Evolutionary conservation across 192 early-diverging fungal species (phyloP), one percentile per base, ranked within the genome.

Genomic region (Coemansia sp.): DNA sequence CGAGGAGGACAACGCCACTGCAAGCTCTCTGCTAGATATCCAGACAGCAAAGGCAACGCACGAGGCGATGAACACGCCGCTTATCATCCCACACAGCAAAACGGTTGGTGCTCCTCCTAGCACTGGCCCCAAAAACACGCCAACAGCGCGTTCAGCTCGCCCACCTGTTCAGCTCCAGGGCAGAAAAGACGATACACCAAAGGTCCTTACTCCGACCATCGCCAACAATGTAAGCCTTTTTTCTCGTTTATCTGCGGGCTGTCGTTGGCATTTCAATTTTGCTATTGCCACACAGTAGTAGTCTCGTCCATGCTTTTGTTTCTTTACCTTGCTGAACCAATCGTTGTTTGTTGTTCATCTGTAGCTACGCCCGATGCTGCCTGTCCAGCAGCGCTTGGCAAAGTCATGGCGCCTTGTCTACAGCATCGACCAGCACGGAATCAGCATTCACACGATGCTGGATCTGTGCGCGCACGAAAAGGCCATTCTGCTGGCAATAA

Each of bases 381-480:
- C 95, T 5, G 87, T 89, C 5, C 77, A 94, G 49, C 79, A 91
- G 29, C 85, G 90, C 36, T 84, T 96, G 65, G 79, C 92, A 5
- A 75, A 87, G 41, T 85, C 74, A 54, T 95, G 92, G 92, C 87
- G 75, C 13, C 83, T 99, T 32, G 69, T 95, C 3, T 99, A 99
- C 74, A 92, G 90, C 50, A 83, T 96, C 50, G 95, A 97, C 60
- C 92, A 95, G 69, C 94, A 99, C 71, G 97, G 97, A 4, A 92
- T 93, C 58, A 91, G 88, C 66, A 79, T 99, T 54, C 81, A 88
- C 54, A 95, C 95, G 2, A 82, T 99, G 67, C 92, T 90, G 69
- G 69, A 81, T 43, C 75, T 78, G 4, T 86, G 86, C 45, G 83
- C 84, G 50, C 71, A 71, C 49, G 86, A 92, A 69, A 89, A 89